Conservation (phyloP, 139 green algal species). For the Edaphochlamys debaryana region DNA sequence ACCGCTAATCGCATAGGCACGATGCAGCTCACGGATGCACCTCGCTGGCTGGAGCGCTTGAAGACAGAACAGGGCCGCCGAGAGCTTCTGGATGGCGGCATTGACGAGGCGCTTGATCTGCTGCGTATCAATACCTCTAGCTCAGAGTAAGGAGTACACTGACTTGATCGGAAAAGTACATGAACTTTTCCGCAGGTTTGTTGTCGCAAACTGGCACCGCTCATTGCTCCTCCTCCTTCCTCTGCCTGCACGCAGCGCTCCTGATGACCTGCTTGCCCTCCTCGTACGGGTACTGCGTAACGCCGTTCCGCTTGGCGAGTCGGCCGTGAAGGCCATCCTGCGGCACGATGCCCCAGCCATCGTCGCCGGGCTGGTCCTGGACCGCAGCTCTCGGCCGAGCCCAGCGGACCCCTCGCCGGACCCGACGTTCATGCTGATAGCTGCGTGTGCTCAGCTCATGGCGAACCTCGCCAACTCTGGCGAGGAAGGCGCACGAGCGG, state of each 20-base stretch:
- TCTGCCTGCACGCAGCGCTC: neutral
- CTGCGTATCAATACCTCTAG: too few species aligned
- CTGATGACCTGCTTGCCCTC: neutral
- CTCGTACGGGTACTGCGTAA: neutral
- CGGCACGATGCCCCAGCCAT: neutral
- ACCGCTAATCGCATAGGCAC: too few species aligned
- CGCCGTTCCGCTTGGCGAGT: neutral
- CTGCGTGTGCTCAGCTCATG: slow-evolving; percentile 28
- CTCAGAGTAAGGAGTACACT: too few species aligned
- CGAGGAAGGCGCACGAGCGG: neutral
- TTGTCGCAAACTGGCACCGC: too few species aligned
- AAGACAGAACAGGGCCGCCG: too few species aligned
- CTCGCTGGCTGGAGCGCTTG: too few species aligned
- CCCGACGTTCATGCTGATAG: neutral
- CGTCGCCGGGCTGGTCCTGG: neutral
- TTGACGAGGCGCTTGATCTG: too few species aligned
- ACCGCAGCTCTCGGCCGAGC: neutral
- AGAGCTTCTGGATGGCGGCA: too few species aligned
- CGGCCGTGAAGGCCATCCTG: neutral
- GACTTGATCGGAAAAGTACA: too few species aligned
- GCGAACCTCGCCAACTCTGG: slow-evolving; percentile 37
- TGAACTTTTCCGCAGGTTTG: too few species aligned
- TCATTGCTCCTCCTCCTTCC: too few species aligned
- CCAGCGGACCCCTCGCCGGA: neutral
- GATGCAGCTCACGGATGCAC: too few species aligned